phyloP scores from a whole-genome alignment of 2,329 filamentous ascomycete species.

The Chrysoporthe puriensis region DNA sequence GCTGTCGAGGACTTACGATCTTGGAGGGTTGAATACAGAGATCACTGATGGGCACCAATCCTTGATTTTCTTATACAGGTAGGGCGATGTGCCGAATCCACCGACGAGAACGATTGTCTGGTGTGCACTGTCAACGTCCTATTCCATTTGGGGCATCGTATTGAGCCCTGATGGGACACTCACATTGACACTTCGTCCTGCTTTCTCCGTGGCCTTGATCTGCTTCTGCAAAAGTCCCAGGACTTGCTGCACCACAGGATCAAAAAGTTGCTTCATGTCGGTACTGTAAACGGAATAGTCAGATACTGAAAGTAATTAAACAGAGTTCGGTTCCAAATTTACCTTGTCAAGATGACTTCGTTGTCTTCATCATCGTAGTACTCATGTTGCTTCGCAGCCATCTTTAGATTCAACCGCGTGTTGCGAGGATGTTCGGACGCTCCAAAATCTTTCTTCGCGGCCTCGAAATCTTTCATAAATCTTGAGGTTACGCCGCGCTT shows the following conservation, averaged over 20 bases:
- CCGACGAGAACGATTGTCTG: conserved; percentile 14
- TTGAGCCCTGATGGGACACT: not conserved
- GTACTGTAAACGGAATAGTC: not conserved
- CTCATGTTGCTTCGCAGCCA: not conserved
- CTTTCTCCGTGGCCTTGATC: conserved; percentile 2
- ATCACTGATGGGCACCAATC: conserved; percentile 9
- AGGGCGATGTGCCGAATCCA: conserved; percentile 7
- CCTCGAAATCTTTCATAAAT: conserved; percentile 13
- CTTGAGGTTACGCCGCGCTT: conserved; percentile 13
- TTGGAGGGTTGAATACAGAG: conserved; percentile 3
- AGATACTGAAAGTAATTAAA: not conserved
- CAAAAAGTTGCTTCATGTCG: conserved; percentile 12
- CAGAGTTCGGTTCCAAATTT: not conserved
- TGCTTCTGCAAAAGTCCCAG: conserved; percentile 8
- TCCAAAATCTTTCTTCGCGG: conserved; percentile 13
- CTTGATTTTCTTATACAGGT: conserved; percentile 7
- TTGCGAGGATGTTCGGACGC: conserved; percentile 4
- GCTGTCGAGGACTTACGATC: not conserved
- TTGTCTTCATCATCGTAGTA: conserved; percentile 14
- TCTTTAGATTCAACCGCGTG: conserved; percentile 7
- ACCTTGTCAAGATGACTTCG: conserved; percentile 15
- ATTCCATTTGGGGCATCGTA: not conserved
- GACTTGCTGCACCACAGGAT: conserved; percentile 8
- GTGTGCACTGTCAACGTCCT: not conserved
- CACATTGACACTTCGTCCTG: conserved; percentile 8